Evolutionary conservation across 306 rosid species (phyloP).

Genomic region (Purshia tridentata): DNA sequence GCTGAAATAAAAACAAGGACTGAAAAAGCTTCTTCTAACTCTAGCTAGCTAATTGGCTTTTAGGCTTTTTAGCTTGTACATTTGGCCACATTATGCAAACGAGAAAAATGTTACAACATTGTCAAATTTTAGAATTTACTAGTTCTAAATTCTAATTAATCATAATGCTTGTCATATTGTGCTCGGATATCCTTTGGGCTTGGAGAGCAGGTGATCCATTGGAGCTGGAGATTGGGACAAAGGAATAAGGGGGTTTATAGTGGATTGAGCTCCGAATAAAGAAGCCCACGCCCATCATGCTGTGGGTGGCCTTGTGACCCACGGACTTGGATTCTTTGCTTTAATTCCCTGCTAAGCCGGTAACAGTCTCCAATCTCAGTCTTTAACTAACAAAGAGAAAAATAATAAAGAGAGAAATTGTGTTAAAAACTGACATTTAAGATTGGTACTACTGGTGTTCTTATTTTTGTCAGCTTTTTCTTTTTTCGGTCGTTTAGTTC

Average conservation of each 20-base stretch:
- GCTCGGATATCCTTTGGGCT: conserved; percentile 9
- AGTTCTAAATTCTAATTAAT: no score
- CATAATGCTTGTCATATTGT: no score
- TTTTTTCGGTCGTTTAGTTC: no score
- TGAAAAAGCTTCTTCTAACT: conserved; percentile 10
- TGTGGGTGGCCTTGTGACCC: conserved; percentile 39
- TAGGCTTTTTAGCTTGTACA: background rate
- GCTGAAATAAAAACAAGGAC: background rate
- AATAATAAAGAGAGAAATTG: no score
- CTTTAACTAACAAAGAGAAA: no score
- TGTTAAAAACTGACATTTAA: no score
- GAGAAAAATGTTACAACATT: no score
- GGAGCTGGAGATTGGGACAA: conserved; percentile 26
- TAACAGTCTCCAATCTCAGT: no score
- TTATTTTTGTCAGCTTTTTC: background rate
- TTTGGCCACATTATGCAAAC: background rate
- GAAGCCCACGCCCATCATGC: conserved; percentile 36
- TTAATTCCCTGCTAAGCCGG: no score
- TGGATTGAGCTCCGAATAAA: conserved; percentile 43
- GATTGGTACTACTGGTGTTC: no score
- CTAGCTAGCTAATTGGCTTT: background rate
- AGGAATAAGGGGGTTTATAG: conserved; percentile 32
- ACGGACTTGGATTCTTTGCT: no score
- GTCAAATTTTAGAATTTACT: no score
- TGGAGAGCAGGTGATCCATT: background rate